Evolutionary conservation across 2,329 filamentous ascomycete genomes (phyloP).

Genomic region (Curvularia hawaiiensis): DNA sequence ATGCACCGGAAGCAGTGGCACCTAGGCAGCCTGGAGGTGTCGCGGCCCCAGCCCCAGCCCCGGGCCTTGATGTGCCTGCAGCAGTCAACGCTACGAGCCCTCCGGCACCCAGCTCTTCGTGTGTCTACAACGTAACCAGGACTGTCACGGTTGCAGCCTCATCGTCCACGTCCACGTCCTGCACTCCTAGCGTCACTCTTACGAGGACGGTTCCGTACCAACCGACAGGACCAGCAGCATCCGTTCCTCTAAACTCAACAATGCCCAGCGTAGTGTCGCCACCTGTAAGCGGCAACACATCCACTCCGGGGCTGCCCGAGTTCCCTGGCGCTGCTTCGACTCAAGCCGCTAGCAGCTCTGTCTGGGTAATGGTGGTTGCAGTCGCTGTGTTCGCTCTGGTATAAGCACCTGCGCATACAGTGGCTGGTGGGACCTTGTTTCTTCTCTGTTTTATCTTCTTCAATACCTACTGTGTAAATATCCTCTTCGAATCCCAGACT

Average conservation of each 20-base stretch:
- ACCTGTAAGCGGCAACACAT: constrained; percentile 31
- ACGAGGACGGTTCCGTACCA: constrained; percentile 33
- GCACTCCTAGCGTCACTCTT: constrained; percentile 29
- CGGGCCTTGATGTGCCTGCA: background rate
- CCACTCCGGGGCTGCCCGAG: constrained; percentile 22
- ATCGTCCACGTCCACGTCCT: constrained; percentile 6
- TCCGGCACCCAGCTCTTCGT: constrained; percentile 10
- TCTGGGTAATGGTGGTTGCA: constrained; percentile 27
- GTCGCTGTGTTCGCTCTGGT: constrained; percentile 28
- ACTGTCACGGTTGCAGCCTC: constrained; percentile 8
- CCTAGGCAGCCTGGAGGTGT: constrained; percentile 16
- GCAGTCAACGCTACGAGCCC: constrained; percentile 11
- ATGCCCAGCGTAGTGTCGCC: constrained; percentile 21
- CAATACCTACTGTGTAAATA: constrained; percentile 11
- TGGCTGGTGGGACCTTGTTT: constrained; percentile 1
- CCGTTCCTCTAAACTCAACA: constrained; percentile 20
- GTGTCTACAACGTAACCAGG: constrained; percentile 8
- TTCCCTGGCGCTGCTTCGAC: constrained; percentile 29
- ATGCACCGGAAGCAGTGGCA: constrained; percentile 1
- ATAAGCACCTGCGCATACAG: constrained; percentile 19
- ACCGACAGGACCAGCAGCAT: constrained; percentile 3
- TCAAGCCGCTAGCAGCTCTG: constrained; percentile 24
- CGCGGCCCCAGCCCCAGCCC: constrained; percentile 1
- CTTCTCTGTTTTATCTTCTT: constrained; percentile 12
- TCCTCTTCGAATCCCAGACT: constrained; percentile 14